Evolutionary conservation across 2,329 filamentous ascomycete genomes (phyloP).

Genomic region (Nothophoma quercina): DNA sequence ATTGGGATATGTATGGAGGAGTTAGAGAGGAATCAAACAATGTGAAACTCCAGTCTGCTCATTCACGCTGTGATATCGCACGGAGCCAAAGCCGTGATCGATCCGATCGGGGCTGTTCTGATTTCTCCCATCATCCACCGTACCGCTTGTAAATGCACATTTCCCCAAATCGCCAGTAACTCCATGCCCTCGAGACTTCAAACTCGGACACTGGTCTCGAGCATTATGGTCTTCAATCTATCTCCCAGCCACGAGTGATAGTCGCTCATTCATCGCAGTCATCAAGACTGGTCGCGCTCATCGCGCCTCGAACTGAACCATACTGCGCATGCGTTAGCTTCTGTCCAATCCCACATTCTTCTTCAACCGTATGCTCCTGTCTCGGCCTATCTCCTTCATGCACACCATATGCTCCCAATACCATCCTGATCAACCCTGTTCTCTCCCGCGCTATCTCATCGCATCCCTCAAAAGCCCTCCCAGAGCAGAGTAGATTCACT

Average conservation of each 20-base stretch:
- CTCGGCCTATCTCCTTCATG: neutral
- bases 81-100: no score
- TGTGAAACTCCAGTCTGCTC: slow-evolving; percentile 8
- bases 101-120: no score
- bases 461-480: no score
- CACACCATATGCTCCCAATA: neutral
- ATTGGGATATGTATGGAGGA: no score
- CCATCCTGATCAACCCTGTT: neutral
- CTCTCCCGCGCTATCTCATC: neutral
- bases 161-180: slow-evolving; percentile 11
- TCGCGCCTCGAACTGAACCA: slow-evolving; percentile 98
- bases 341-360: neutral
- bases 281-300: slow-evolving; percentile 55
- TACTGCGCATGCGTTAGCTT: slow-evolving; percentile 58
- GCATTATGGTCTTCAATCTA: no score
- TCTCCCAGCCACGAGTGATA: no score
- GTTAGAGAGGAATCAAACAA: slow-evolving; percentile 16
- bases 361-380: neutral
- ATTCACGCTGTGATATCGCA: neutral
- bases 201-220: no score
- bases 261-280: neutral
- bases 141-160: neutral
- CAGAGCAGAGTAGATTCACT: slow-evolving; percentile 48
- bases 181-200: slow-evolving; percentile 11
- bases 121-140: neutral